phyloP scores from a whole-genome alignment of 2,329 filamentous ascomycete genomes.

The Macroventuria anomochaeta region DNA sequence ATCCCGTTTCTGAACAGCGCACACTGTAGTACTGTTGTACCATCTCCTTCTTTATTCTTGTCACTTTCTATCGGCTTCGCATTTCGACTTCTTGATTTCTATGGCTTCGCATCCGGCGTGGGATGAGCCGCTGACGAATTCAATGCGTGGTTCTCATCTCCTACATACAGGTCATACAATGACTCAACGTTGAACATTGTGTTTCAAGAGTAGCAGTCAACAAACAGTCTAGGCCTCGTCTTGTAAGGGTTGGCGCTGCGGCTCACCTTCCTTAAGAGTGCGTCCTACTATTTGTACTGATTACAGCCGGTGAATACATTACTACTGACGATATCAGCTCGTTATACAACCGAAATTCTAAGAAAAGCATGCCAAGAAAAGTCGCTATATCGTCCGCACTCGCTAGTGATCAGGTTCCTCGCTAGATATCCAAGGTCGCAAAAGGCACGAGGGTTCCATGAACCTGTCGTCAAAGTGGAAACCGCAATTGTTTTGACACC shows the following conservation, averaged over 20 bases:
- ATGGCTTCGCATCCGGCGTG: neutral
- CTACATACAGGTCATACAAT: neutral
- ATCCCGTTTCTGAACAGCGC: slow-evolving; percentile 5
- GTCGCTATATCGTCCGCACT: no score
- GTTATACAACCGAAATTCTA: neutral
- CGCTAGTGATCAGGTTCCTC: neutral
- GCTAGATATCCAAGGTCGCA: no score
- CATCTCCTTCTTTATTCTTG: neutral
- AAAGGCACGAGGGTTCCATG: no score
- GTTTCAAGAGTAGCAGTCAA: neutral
- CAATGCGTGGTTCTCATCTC: neutral
- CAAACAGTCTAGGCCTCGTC: neutral
- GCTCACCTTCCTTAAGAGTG: neutral
- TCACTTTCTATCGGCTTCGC: neutral
- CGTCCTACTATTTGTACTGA: neutral
- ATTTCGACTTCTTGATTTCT: neutral
- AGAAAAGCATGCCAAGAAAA: no score
- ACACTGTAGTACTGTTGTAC: slow-evolving; percentile 1
- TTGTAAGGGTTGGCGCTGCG: neutral
- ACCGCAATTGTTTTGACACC: no score
- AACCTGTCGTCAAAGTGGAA: no score
- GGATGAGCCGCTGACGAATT: neutral
- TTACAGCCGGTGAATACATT: neutral
- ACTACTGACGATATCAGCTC: neutral
- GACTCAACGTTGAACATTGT: neutral